Conservation (phyloP, 208 protist genomes). For the Wallacemonas sp. region DNA sequence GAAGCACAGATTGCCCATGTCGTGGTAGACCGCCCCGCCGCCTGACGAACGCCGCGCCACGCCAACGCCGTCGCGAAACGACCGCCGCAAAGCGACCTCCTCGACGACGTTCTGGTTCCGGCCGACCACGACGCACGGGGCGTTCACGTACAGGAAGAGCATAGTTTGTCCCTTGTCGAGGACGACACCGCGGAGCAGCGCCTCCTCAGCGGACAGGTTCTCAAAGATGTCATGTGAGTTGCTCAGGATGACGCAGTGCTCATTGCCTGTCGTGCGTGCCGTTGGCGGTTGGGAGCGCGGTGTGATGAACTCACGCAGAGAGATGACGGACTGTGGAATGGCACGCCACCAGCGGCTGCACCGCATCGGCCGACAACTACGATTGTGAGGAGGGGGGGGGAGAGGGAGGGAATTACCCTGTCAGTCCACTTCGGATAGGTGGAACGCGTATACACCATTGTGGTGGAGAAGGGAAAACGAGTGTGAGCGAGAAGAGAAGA, state of each 20-base stretch:
- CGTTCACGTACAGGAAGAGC: constrained; percentile 77
- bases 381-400: too few relatives aligned
- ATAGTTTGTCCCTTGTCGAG: constrained; percentile 36
- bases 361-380: too few relatives aligned
- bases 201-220: constrained; percentile 78
- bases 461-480: not conserved
- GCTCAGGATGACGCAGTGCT: constrained; percentile 9
- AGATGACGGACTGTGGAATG: too few relatives aligned
- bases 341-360: too few relatives aligned
- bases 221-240: constrained; percentile 63
- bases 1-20: constrained; percentile 78
- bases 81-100: constrained; percentile 57
- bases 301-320: not conserved
- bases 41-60: constrained; percentile 80
- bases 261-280: not conserved
- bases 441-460: not conserved
- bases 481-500: not conserved
- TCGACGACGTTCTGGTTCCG: constrained; percentile 81
- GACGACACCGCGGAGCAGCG: constrained; percentile 58
- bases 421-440: too few relatives aligned
- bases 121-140: constrained; percentile 82
- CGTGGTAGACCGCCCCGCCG: constrained; percentile 87
- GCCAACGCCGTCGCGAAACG: constrained; percentile 37
- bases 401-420: too few relatives aligned
- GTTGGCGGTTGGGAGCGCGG: not conserved